Evolutionary conservation across 176 grass and related monocot species (phyloP), one percentile per base, ranked within the genome.

Genomic region (Saccharum spontaneum): DNA sequence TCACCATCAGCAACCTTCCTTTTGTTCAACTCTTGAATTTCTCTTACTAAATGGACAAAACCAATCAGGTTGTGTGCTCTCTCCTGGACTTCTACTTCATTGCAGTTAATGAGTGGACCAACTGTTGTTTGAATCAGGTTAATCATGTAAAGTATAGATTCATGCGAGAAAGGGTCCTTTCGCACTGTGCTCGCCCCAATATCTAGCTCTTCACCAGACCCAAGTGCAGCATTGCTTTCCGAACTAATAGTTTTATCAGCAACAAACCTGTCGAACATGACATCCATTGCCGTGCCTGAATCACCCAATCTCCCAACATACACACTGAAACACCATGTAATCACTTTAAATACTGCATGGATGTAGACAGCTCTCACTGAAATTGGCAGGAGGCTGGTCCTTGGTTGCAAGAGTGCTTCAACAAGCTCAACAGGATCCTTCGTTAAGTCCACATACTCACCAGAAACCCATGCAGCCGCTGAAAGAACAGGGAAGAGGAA

Each of bases 371-470:
- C 89, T 90, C 91, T 93, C 48, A 85, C 88, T 26, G 75, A 87
- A 70, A 87, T 85, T 3, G 96, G 93, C 24, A 98, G 75, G 46
- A 98, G 88, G 76, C 46, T 89, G 73, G 86, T 94, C 83, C 93
- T 98, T 37, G 96, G 96, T 81, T 98, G 93, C 72, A 92, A 85
- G 24, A 98, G 93, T 77, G 97, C 93, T 90, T 98, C 90, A 3
- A 95, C 66, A 88, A 98, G 89, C 90, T 95, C 97, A 70, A 95
- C 69, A 60, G 83, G 91, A 69, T 95, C 84, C 86, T 91, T 95
- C 4, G 77, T 79, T 40, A 94, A 95, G 60, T 94, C 75, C 46
- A 91, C 81, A 89, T 95, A 98, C 75, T 98, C 97, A 14, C 93
- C 93, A 41, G 89, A 98, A 86, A 92, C 52, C 89, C 89, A 98